These are phyloP conservation scores for Strigomonas culicis DNA, from an alignment of 208 protist genomes.

Conservation along the genomic window DNA sequence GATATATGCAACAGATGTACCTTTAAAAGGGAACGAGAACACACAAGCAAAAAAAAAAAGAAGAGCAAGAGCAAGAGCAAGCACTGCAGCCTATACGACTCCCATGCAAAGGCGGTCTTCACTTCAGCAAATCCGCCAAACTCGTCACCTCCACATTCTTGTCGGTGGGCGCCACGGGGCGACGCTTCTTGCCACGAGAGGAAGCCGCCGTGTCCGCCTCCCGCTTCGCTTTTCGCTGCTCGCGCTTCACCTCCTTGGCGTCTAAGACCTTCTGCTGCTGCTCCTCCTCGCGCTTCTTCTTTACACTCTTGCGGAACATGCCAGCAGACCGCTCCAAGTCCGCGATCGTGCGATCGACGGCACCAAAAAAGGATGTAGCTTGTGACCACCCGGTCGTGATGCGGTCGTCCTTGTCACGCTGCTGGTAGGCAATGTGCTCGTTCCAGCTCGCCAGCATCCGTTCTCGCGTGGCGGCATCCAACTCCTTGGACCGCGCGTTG, in stretches of 20 bases:
- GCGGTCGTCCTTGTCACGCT: constrained; percentile 61
- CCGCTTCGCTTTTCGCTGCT: constrained; percentile 32
- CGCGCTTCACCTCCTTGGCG: constrained; percentile 56
- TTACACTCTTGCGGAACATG: constrained; percentile 67
- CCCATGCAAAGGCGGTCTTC: constrained; percentile 91
- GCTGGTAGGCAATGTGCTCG: constrained; percentile 65
- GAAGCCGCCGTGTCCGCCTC: constrained; percentile 35
- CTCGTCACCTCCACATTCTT: constrained; percentile 49
- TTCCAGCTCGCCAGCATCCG: constrained; percentile 67
- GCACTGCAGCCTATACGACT: too few relatives aligned
- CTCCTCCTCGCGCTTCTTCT: constrained; percentile 58
- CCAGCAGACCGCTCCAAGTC: constrained; percentile 50
- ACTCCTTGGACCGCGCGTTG: constrained; percentile 47
- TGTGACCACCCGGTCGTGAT: constrained; percentile 60
- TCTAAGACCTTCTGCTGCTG: constrained; percentile 34
- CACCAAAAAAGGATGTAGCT: constrained; percentile 59
- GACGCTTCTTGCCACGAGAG: constrained; percentile 93
- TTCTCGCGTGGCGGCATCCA: constrained; percentile 53
- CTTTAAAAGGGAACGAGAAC: constrained; percentile 4
- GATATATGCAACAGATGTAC: constrained; percentile 78
- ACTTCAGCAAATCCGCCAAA: constrained; percentile 63
- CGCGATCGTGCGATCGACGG: constrained; percentile 60
- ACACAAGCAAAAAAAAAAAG: constrained; percentile 6
- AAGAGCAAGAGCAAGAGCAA: too few relatives aligned
- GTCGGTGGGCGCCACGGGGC: constrained; percentile 84